Evolutionary conservation across 345 rosid species (phyloP).

Genomic region (Rhizophora mangle): DNA sequence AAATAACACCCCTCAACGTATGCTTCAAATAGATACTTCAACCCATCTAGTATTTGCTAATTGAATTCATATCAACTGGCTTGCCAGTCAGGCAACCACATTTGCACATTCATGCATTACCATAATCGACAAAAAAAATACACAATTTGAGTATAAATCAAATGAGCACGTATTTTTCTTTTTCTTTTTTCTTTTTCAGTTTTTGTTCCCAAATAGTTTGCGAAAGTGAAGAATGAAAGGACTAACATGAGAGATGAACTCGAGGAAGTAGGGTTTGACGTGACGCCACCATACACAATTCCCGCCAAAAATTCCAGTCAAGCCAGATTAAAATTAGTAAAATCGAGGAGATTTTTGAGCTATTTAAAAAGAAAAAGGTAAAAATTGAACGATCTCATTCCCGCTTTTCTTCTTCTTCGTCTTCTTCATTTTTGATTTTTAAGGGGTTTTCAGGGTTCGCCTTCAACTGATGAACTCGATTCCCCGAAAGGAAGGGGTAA

Average conservation of each 20-base stretch:
- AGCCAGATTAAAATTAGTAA: not conserved
- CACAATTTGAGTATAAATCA: too few species aligned
- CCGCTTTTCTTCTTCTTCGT: constrained; percentile 19
- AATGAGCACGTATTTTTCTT: too few species aligned
- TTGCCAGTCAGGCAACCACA: too few species aligned
- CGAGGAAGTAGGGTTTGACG: constrained; percentile 81
- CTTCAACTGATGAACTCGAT: not conserved
- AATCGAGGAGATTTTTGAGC: not conserved
- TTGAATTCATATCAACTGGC: too few species aligned
- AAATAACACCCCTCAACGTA: not conserved
- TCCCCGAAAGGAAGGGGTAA: too few species aligned
- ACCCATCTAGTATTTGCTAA: not conserved
- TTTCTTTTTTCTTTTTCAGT: too few species aligned
- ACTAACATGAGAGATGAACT: constrained; percentile 82
- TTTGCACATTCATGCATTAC: too few species aligned
- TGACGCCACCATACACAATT: constrained; percentile 65
- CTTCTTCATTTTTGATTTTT: constrained; percentile 29
- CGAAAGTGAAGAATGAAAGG: not conserved
- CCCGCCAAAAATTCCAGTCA: constrained; percentile 24
- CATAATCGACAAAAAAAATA: too few species aligned
- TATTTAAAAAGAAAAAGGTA: not conserved
- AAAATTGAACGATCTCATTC: too few species aligned
- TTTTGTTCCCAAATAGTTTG: too few species aligned
- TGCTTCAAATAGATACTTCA: not conserved
- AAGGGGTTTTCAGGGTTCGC: not conserved